These are phyloP conservation scores for Hortaea werneckii DNA, from an alignment of 2,329 filamentous ascomycete genomes.

Conservation along the genomic window DNA sequence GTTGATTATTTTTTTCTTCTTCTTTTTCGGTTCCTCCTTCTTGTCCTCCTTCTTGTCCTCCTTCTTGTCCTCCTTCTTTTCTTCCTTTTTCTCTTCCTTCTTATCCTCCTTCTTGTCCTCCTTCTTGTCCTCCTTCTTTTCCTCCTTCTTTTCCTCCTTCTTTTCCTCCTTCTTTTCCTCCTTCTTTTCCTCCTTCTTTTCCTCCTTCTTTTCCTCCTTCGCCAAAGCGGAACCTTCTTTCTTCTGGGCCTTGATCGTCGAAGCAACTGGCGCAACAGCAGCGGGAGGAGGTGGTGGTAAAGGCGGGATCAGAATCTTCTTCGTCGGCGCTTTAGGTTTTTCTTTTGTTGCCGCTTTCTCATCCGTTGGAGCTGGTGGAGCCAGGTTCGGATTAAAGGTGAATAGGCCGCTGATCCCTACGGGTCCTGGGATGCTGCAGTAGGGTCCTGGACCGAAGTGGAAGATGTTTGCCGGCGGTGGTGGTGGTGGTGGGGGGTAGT, in stretches of 20 bases:
- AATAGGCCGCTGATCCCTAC: constrained; percentile 3
- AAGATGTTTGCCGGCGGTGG: neutral
- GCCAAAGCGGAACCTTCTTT: too few species aligned
- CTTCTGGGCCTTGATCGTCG: too few species aligned
- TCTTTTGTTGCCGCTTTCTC: too few species aligned
- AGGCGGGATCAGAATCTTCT: neutral
- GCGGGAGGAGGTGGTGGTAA: neutral
- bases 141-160: neutral
- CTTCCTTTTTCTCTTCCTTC: neutral
- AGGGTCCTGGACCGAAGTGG: neutral
- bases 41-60: neutral
- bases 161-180: neutral
- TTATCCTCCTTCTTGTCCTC: neutral
- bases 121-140: neutral
- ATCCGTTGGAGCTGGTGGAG: neutral
- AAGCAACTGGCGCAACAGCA: neutral
- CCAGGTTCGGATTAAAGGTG: neutral
- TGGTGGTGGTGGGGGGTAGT: neutral
- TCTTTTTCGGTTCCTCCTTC: neutral
- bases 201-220: neutral
- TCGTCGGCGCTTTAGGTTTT: neutral
- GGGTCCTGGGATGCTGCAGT: constrained; percentile 1
- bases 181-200: constrained; percentile 1
- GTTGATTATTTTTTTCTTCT: constrained; percentile 3
- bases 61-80: neutral